Evolutionary conservation across 106 monocot genomes (phyloP).

Genomic region (Dactylorhiza incarnata): DNA sequence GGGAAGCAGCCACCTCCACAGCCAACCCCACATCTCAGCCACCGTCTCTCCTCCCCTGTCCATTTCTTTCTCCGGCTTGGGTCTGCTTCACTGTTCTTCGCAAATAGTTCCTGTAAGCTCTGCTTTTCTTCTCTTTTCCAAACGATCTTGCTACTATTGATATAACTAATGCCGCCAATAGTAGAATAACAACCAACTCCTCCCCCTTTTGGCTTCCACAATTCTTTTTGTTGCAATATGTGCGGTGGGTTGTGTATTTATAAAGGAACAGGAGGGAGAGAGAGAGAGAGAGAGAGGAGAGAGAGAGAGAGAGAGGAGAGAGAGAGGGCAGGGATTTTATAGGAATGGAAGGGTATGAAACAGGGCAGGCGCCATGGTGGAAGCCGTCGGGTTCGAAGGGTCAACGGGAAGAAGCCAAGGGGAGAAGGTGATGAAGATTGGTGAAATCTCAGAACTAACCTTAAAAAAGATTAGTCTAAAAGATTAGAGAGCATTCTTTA

Average conservation of each 20-base stretch:
- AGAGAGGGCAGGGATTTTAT: not conserved
- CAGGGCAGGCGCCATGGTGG: not conserved
- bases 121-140: not conserved
- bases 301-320: slow-evolving; percentile 3
- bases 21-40: slow-evolving; percentile 1
- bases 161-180: not conserved
- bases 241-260: not conserved
- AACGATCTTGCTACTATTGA: not conserved
- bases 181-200: slow-evolving; percentile 9
- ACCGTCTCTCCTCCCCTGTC: not conserved
- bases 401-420: not conserved
- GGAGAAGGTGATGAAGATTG: not conserved
- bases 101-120: not conserved
- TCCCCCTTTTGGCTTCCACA: slow-evolving; percentile 6
- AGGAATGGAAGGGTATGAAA: not conserved
- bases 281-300: slow-evolving; percentile 5
- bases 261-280: not conserved
- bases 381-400: not conserved
- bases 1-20: slow-evolving; percentile 12
- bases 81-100: not conserved
- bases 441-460: no score
- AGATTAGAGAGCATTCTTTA: no score
- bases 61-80: not conserved
- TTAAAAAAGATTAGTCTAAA: no score
- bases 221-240: slow-evolving; percentile 4